Evolutionary conservation across 345 rosid species (phyloP).

Genomic region (Eucalyptus polybractea): DNA sequence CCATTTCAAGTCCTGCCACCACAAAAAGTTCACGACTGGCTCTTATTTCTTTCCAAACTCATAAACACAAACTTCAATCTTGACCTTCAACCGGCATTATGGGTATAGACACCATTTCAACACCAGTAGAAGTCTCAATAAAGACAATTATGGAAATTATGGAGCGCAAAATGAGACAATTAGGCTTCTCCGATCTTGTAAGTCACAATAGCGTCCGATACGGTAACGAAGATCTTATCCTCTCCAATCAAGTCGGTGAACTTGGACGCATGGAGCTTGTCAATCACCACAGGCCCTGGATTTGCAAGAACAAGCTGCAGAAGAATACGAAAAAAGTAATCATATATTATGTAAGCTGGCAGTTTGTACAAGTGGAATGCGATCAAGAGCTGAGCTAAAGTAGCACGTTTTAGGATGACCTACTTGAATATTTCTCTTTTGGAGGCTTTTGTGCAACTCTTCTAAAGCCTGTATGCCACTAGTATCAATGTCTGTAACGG

Average conservation of each 20-base stretch:
- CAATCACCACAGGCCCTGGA: conserved; percentile 57
- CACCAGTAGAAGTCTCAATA: no score
- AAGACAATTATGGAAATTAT: no score
- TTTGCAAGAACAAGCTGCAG: conserved; percentile 63
- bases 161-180: no score
- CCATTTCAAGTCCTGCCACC: no score
- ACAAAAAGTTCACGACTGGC: no score
- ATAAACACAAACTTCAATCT: no score
- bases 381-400: background rate
- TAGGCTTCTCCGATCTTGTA: no score
- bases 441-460: conserved; percentile 50
- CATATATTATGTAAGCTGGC: background rate
- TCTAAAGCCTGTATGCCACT: conserved; percentile 74
- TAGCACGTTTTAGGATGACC: background rate
- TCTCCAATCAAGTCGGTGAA: conserved; percentile 25
- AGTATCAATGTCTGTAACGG: conserved; percentile 82
- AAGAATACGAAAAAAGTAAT: background rate
- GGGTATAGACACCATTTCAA: no score
- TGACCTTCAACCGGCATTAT: no score
- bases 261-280: conserved; percentile 52
- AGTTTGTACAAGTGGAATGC: background rate
- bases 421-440: conserved; percentile 53
- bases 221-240: no score
- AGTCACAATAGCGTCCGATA: no score
- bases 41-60: no score